A percentile compares a stretch with the other conserved stretches of the same genome.
phyloP scores from a whole-genome alignment of 2,329 filamentous ascomycete species.

The Epichloe scottii region DNA sequence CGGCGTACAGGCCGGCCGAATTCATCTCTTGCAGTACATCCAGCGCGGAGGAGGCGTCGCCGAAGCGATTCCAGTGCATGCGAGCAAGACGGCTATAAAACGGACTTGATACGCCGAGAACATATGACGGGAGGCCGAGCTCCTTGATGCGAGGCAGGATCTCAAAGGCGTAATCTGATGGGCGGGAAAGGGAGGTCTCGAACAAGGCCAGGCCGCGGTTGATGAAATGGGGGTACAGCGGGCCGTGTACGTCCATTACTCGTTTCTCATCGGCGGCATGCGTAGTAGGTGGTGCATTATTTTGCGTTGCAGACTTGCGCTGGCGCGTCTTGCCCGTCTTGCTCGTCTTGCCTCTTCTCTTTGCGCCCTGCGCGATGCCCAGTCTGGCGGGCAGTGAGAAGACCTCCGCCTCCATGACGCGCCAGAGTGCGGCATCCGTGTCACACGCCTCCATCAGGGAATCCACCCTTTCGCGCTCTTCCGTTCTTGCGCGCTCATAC shows the following conservation, averaged over 20 bases:
- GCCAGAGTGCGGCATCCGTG: slow-evolving; percentile 55
- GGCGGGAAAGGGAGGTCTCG: slow-evolving; percentile 40
- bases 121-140: slow-evolving; percentile 56
- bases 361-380: slow-evolving; percentile 26
- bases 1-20: slow-evolving; percentile 45
- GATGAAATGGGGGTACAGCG: slow-evolving; percentile 52
- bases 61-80: slow-evolving; percentile 48
- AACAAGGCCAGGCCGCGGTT: slow-evolving; percentile 44
- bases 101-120: slow-evolving; percentile 56
- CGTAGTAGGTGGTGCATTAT: not conserved
- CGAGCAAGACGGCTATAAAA: slow-evolving; percentile 57
- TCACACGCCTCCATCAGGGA: slow-evolving; percentile 38
- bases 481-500: slow-evolving; percentile 25
- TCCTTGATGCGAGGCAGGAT: slow-evolving; percentile 56
- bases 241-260: slow-evolving; percentile 45
- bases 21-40: slow-evolving; percentile 54
- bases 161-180: slow-evolving; percentile 46
- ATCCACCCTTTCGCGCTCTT: slow-evolving; percentile 41
- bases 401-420: slow-evolving; percentile 52
- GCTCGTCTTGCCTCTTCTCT: not conserved
- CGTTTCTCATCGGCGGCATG: slow-evolving; percentile 17
- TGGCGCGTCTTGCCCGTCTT: slow-evolving; percentile 2
- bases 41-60: slow-evolving; percentile 43
- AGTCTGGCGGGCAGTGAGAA: slow-evolving; percentile 47
- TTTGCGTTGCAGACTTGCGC: not conserved